Evolutionary conservation across 148 eudicot genomes (phyloP), one percentile per base, ranked within the genome.

Genomic region (Amaranthus palmeri): DNA sequence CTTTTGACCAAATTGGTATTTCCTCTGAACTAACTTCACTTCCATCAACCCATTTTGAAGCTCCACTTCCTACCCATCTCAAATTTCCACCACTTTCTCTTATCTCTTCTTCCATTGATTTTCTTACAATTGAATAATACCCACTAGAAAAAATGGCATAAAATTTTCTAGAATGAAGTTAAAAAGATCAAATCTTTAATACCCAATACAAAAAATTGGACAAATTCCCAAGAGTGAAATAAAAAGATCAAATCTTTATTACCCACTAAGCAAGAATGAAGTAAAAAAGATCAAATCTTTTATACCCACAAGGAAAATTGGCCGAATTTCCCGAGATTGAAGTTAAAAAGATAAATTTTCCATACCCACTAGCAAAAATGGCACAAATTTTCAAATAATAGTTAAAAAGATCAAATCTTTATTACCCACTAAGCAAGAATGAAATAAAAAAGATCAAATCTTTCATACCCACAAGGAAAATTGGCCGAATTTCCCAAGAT

Each of bases 41-140:
- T 10, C 98, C 98, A 81, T 95, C 91, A 50, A 95, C 98, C 98
- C 98, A 93, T 74, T 86, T 82, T 4, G 79, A 80, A 0, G 74
- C 64, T 13, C 86, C 96, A 54, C 88, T 80, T 3, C 90, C 78
- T 42, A 82, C 81, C 76, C 77, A 78, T 65, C 41, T 58, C 74
- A 84, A 74, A 68, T 80, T 83, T 10, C 64, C 76, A 14, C 65
- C 81, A 69, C 65, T 76, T 66, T 90, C 97, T 73, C 86, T 93
- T 62, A 83, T 83, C 76, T 76, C 79, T 52, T 86, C 96, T 54
- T 80, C 88, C 93, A 86, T 86, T 69, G 13, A 25, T 41, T 52
- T 45, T 49, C 8, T 46, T 4, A 14, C 45, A 9, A 3, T 41
- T 61, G 8, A 10, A n/a, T 11, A 56, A 3, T 64, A 6, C 54